Conservation (phyloP, 2,329 filamentous ascomycete genomes). For the Fusarium sp. region DNA sequence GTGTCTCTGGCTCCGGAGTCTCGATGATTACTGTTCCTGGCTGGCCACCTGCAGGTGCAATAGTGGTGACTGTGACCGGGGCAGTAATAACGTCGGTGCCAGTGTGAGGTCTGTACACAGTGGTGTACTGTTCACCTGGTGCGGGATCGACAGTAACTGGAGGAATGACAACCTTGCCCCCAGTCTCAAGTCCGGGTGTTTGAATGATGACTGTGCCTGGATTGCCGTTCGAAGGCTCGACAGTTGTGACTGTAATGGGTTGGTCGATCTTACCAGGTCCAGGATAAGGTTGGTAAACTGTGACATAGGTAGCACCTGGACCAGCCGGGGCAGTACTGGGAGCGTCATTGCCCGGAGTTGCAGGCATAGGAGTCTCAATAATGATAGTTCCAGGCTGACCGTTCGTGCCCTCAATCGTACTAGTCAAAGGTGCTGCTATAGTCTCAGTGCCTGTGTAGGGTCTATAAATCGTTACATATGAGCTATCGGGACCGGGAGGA, state of each 20-base stretch:
- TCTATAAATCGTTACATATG: slow-evolving; percentile 7
- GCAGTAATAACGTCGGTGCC: slow-evolving; percentile 19
- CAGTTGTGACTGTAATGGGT: slow-evolving; percentile 28
- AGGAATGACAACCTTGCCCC: slow-evolving; percentile 11
- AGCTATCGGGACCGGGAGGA: background rate
- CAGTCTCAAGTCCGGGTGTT: slow-evolving; percentile 23
- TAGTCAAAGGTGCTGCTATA: background rate
- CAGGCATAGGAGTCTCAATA: slow-evolving; percentile 14
- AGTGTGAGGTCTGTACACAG: slow-evolving; percentile 26
- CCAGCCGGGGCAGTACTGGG: background rate
- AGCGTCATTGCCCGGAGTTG: background rate
- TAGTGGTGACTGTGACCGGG: slow-evolving; percentile 22
- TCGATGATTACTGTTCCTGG: slow-evolving; percentile 32
- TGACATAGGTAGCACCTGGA: slow-evolving; percentile 14
- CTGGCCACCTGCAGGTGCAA: slow-evolving; percentile 9
- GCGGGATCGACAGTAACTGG: slow-evolving; percentile 25
- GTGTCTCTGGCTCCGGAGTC: slow-evolving; percentile 13
- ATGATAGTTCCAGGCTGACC: slow-evolving; percentile 27
- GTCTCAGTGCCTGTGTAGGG: slow-evolving; percentile 1
- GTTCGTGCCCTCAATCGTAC: background rate
- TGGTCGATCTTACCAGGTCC: slow-evolving; percentile 21
- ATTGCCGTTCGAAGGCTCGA: slow-evolving; percentile 15
- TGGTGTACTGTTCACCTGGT: slow-evolving; percentile 16
- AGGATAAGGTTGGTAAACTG: slow-evolving; percentile 25
- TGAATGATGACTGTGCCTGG: slow-evolving; percentile 31